Conservation (phyloP, 2,329 filamentous ascomycete species). For the Aspergillus jensenii region DNA sequence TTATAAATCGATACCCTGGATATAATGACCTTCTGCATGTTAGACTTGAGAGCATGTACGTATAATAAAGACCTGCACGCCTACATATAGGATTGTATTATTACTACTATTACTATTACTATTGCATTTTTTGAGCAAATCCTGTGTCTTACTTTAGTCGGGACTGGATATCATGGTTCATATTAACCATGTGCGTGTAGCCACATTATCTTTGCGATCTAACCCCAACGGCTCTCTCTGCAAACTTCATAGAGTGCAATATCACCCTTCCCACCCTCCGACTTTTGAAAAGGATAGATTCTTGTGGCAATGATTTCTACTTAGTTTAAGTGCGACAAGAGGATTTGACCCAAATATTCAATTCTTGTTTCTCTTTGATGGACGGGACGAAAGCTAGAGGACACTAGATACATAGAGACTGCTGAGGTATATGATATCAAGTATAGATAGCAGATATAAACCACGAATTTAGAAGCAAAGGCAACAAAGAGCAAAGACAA, state of each 20-base stretch:
- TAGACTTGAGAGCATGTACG: not conserved
- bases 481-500: constrained; percentile 12
- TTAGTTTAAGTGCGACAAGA: not conserved
- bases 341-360: not conserved
- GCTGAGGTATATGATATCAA: constrained; percentile 17
- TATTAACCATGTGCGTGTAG: not conserved
- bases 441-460: not conserved
- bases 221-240: too few relatives aligned
- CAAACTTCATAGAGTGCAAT: too few relatives aligned
- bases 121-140: not conserved
- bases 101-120: not conserved
- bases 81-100: not conserved
- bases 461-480: not conserved
- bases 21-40: not conserved
- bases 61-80: not conserved
- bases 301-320: too few relatives aligned
- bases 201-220: too few relatives aligned
- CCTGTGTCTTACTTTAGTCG: too few relatives aligned
- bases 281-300: too few relatives aligned
- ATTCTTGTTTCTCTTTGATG: not conserved
- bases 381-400: not conserved
- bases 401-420: constrained; percentile 14
- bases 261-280: too few relatives aligned
- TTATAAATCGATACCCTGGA: constrained; percentile 2
- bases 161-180: not conserved